A percentile compares a stretch with the other conserved stretches of the same genome.
Conservation (phyloP, 192 early-diverging fungal species). For the Linnemannia exigua region DNA sequence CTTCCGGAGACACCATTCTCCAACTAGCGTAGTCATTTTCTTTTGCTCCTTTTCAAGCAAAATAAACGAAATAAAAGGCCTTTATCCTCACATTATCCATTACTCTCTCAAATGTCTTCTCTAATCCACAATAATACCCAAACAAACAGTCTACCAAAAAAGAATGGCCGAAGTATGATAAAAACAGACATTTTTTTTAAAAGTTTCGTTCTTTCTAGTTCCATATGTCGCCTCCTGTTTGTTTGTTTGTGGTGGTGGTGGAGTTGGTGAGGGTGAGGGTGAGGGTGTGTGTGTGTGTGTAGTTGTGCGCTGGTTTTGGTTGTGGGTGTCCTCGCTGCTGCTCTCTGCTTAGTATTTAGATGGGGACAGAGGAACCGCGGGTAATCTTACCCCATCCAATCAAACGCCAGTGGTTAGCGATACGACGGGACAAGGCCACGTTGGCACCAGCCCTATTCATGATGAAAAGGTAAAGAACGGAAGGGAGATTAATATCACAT, state of each 20-base stretch:
- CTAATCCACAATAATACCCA: neutral
- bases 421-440: slow-evolving; percentile 95
- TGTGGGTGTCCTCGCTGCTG: neutral
- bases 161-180: neutral
- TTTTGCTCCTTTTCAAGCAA: no score
- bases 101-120: neutral
- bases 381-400: slow-evolving; percentile 99
- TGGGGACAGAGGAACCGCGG: slow-evolving; percentile 79
- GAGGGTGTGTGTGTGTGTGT: neutral
- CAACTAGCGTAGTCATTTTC: neutral
- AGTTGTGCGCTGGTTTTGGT: neutral
- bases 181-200: slow-evolving; percentile 7
- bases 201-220: neutral
- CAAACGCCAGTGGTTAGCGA: slow-evolving; percentile 98
- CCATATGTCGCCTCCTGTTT: neutral
- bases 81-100: no score
- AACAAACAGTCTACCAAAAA: neutral
- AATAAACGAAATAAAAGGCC: no score
- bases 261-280: no score
- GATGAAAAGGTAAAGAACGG: neutral
- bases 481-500: neutral
- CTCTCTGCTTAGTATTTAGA: slow-evolving; percentile 20
- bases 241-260: no score
- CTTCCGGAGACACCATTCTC: neutral
- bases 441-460: slow-evolving; percentile 82